Evolutionary conservation across 2,329 filamentous ascomycete species (phyloP).

Genomic region (Xylariaceae sp.): DNA sequence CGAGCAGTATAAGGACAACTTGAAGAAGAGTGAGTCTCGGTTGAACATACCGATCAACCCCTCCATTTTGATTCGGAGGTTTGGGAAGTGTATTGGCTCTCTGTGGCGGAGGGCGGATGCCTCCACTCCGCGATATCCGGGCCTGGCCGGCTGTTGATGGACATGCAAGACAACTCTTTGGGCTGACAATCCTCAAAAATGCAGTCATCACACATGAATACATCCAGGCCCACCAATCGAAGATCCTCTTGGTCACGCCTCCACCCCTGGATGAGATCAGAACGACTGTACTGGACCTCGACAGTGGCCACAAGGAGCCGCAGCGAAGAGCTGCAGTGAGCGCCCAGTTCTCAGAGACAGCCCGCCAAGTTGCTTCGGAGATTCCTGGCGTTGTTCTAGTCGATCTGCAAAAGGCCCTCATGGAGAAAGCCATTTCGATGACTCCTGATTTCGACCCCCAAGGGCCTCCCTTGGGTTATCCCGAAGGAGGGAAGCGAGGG

Average conservation of each 20-base stretch:
- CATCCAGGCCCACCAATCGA: constrained; percentile 61
- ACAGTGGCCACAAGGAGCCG: constrained; percentile 34
- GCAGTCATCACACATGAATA: constrained; percentile 60
- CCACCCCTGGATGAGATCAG: constrained; percentile 76
- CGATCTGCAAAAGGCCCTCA: constrained; percentile 74
- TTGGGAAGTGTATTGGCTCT: too few relatives aligned
- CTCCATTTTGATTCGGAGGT: too few relatives aligned
- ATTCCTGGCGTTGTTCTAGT: constrained; percentile 61
- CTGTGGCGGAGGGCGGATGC: too few relatives aligned
- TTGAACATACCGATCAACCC: background rate
- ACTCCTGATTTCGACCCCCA: constrained; percentile 46
- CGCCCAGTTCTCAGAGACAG: constrained; percentile 49
- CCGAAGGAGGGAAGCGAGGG: constrained; percentile 41
- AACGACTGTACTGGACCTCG: constrained; percentile 39
- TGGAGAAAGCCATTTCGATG: constrained; percentile 58
- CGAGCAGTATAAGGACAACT: constrained; percentile 65
- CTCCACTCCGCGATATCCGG: too few relatives aligned
- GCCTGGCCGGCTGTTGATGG: too few relatives aligned
- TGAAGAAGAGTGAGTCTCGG: constrained; percentile 33
- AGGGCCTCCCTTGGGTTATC: constrained; percentile 41
- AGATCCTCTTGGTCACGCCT: constrained; percentile 71
- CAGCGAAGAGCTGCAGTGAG: constrained; percentile 40
- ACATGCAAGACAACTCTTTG: background rate
- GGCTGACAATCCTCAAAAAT: constrained; percentile 54
- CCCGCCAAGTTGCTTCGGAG: constrained; percentile 61